Conservation (phyloP, 129 eudicot species). For the Erigeron canadensis region DNA sequence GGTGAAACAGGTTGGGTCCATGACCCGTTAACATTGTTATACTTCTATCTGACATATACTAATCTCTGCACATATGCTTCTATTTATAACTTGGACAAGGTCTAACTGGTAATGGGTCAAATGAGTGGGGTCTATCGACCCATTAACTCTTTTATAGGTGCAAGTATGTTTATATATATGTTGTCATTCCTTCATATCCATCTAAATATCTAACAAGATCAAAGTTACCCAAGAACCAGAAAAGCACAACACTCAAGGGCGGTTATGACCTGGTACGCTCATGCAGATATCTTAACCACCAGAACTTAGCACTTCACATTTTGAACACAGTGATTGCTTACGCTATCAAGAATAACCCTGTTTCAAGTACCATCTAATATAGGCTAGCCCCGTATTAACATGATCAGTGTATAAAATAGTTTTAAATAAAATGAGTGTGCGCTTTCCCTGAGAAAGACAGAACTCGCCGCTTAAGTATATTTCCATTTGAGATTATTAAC, state of each 20-base stretch:
- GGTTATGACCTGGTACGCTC: constrained; percentile 16
- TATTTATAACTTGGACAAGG: no score
- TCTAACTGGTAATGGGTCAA: no score
- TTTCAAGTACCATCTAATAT: constrained; percentile 19
- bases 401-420: not conserved
- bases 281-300: constrained; percentile 46
- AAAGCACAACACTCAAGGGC: not conserved
- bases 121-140: no score
- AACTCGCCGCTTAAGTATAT: constrained; percentile 47
- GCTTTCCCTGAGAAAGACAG: not conserved
- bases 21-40: not conserved
- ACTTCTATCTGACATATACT: no score
- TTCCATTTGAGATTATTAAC: no score
- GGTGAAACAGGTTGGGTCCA: not conserved
- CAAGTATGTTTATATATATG: no score
- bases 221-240: not conserved
- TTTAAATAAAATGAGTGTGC: not conserved
- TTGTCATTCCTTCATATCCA: no score
- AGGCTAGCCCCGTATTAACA: not conserved
- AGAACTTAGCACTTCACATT: constrained; percentile 63
- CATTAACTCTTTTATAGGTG: no score
- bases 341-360: constrained; percentile 73
- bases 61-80: no score
- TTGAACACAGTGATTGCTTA: constrained; percentile 60
- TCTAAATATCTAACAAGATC: no score